phyloP scores from a whole-genome alignment of 2,329 filamentous ascomycete species.

The Atkinsonella texensis region DNA sequence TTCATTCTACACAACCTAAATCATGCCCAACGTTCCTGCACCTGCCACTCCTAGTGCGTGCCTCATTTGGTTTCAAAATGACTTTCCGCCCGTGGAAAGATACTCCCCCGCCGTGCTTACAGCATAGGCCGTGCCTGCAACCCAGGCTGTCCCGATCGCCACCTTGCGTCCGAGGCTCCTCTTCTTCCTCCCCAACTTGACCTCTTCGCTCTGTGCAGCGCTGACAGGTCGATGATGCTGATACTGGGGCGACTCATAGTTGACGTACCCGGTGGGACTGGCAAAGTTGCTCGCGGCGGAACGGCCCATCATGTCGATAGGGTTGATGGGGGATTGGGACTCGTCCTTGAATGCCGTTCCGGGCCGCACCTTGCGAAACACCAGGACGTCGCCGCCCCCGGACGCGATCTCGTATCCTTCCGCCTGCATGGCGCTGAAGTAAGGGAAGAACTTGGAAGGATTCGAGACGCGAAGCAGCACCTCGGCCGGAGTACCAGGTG shows the following conservation, averaged over 20 bases:
- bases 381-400: conserved; percentile 48
- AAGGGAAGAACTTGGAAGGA: conserved; percentile 52
- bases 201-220: conserved; percentile 14
- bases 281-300: conserved; percentile 44
- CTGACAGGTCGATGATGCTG: conserved; percentile 19
- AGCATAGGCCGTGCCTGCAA: conserved; percentile 44
- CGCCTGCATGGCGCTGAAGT: conserved; percentile 45
- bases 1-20: not conserved
- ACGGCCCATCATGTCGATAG: conserved; percentile 44
- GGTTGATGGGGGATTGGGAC: conserved; percentile 31
- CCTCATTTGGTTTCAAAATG: not conserved
- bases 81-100: conserved; percentile 33
- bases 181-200: conserved; percentile 27
- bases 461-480: conserved; percentile 48
- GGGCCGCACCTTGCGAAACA: conserved; percentile 48
- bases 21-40: not conserved
- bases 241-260: conserved; percentile 36
- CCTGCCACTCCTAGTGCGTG: not conserved
- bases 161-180: conserved; percentile 34
- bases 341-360: conserved; percentile 9
- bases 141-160: conserved; percentile 39
- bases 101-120: conserved; percentile 48
- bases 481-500: conserved; percentile 44
- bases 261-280: conserved; percentile 54
- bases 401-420: conserved; percentile 57